Evolutionary conservation across 805 yeast species (phyloP).

Genomic region (Saccharomycopsis sp.): DNA sequence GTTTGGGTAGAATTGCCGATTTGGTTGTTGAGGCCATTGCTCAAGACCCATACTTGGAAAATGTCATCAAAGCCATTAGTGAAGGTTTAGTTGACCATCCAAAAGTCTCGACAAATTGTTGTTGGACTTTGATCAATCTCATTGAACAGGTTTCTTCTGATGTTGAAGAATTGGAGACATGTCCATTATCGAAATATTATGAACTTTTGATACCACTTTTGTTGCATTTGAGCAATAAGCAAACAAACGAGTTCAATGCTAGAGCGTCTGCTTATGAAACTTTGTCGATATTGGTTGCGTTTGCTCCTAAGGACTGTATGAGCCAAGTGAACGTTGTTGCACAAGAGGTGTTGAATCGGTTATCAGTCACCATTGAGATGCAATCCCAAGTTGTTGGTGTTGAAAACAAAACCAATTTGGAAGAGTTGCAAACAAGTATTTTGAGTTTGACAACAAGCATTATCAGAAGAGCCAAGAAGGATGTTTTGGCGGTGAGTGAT

Average conservation of each 20-base stretch:
- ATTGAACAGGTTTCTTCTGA: constrained; percentile 56
- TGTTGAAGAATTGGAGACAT: constrained; percentile 30
- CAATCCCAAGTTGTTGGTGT: constrained; percentile 51
- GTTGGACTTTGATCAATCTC: constrained; percentile 93
- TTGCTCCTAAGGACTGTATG: constrained; percentile 62
- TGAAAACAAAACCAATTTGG: constrained; percentile 71
- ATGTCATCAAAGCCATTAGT: constrained; percentile 62
- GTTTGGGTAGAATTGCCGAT: constrained; percentile 93
- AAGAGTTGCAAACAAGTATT: constrained; percentile 77
- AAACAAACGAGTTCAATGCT: constrained; percentile 77
- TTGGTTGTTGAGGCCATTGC: constrained; percentile 70
- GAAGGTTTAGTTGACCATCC: constrained; percentile 87
- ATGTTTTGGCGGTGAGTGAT: constrained; percentile 65
- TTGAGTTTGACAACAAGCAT: constrained; percentile 73
- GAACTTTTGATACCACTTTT: constrained; percentile 59
- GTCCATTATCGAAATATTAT: constrained; percentile 69
- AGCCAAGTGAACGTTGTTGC: constrained; percentile 66
- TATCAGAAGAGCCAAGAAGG: constrained; percentile 68
- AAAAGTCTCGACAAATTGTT: constrained; percentile 90
- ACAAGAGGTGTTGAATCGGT: constrained; percentile 58
- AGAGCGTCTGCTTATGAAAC: constrained; percentile 98
- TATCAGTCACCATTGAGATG: constrained; percentile 54
- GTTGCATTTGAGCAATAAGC: constrained; percentile 55
- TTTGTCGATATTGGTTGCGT: constrained; percentile 68
- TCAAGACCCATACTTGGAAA: constrained; percentile 53